These are phyloP conservation scores for Solanum verrucosum DNA, from an alignment of 257 asterid species.

Conservation along the genomic window DNA sequence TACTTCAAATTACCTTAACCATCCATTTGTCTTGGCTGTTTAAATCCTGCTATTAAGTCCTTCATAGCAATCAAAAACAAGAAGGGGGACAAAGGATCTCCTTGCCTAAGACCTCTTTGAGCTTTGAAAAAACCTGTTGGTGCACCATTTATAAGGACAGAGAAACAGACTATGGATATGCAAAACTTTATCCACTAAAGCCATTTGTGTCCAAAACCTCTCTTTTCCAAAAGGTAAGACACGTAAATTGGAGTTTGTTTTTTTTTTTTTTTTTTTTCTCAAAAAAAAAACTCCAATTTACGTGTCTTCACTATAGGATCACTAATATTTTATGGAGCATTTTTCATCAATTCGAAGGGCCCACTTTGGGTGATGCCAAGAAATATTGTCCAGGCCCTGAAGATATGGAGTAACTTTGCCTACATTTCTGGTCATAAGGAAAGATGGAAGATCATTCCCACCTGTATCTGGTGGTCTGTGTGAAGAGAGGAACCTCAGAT, in stretches of 20 bases:
- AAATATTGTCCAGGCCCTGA: too few species aligned
- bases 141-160: not conserved
- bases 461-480: too few species aligned
- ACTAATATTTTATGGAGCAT: too few species aligned
- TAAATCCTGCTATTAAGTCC: not conserved
- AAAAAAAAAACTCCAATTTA: not conserved
- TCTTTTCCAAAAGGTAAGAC: not conserved
- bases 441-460: too few species aligned
- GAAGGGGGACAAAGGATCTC: not conserved
- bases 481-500: too few species aligned
- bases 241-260: too few species aligned
- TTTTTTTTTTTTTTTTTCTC: too few species aligned
- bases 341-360: too few species aligned
- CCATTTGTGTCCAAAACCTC: not conserved
- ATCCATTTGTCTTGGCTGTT: not conserved
- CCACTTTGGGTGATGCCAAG: too few species aligned
- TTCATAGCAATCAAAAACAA: not conserved
- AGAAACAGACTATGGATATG: not conserved
- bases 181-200: not conserved
- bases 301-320: not conserved
- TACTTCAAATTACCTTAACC: not conserved
- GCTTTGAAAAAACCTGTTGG: not conserved
- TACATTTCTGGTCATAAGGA: too few species aligned
- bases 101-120: not conserved
- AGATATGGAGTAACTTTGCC: too few species aligned